Conservation (phyloP, 257 asterid genomes). For the Fraxinus excelsior region DNA sequence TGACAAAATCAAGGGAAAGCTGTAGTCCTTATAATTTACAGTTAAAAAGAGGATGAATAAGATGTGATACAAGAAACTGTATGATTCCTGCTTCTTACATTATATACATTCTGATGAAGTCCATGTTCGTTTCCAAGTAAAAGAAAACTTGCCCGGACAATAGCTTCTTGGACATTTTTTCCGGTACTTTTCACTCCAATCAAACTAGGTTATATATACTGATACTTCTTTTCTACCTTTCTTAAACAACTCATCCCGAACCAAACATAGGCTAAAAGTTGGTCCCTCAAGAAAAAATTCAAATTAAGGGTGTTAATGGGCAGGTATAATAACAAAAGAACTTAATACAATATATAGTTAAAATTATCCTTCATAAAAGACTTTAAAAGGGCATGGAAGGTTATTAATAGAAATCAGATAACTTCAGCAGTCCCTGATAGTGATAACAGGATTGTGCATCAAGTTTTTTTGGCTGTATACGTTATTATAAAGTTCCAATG, state of each 20-base stretch:
- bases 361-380: neutral
- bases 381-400: neutral
- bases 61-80: neutral
- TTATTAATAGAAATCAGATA: neutral
- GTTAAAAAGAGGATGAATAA: neutral
- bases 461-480: neutral
- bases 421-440: neutral
- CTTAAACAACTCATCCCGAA: neutral
- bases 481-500: neutral
- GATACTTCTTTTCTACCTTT: neutral
- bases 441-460: neutral
- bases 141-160: neutral
- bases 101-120: neutral
- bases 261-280: neutral
- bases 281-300: neutral
- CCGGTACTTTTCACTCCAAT: neutral
- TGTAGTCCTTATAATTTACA: neutral
- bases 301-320: neutral
- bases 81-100: neutral
- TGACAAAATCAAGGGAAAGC: conserved; percentile 2
- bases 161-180: neutral
- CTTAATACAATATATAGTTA: neutral
- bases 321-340: neutral
- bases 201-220: neutral
- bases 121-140: neutral